These are phyloP conservation scores for Aureobasidium melanogenum DNA, from an alignment of 2,329 filamentous ascomycete genomes.

Conservation along the genomic window DNA sequence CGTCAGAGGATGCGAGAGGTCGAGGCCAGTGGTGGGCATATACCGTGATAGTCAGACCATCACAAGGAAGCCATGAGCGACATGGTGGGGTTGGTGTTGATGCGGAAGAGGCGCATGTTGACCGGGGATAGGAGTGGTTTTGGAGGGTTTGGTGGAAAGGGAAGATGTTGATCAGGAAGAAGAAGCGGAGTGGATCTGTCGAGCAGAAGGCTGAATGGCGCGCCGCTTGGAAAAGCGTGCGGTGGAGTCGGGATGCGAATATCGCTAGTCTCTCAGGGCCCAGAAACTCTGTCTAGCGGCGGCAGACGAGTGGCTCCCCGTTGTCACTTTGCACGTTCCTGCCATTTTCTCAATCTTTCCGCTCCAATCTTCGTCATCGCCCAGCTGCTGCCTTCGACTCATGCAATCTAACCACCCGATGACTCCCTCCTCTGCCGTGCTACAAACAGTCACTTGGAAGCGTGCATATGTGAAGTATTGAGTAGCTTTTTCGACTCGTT, in stretches of 20 bases:
- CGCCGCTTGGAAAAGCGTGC: background rate
- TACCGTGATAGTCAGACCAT: constrained; percentile 7
- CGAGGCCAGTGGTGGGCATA: background rate
- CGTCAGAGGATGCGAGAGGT: background rate
- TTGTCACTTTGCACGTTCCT: background rate
- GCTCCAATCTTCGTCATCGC: background rate
- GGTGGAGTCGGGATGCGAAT: background rate
- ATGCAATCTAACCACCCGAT: background rate
- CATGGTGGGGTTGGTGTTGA: constrained; percentile 4
- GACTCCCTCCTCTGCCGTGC: background rate
- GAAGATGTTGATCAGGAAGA: background rate
- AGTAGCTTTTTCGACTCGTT: background rate
- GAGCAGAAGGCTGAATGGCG: background rate
- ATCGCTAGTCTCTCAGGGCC: background rate
- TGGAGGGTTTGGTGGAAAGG: background rate
- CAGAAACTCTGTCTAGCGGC: background rate
- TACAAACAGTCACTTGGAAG: background rate
- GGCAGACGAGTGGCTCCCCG: background rate
- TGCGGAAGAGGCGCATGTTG: constrained; percentile 7
- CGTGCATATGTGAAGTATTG: background rate
- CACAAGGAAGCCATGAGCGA: background rate
- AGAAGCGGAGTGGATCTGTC: background rate
- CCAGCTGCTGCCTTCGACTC: background rate
- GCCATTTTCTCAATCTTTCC: background rate
- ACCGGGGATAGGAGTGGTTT: background rate